Base-by-base conservation (phyloP, 352 stramenopile species). In the Elongisporangium undulatum region DNA sequence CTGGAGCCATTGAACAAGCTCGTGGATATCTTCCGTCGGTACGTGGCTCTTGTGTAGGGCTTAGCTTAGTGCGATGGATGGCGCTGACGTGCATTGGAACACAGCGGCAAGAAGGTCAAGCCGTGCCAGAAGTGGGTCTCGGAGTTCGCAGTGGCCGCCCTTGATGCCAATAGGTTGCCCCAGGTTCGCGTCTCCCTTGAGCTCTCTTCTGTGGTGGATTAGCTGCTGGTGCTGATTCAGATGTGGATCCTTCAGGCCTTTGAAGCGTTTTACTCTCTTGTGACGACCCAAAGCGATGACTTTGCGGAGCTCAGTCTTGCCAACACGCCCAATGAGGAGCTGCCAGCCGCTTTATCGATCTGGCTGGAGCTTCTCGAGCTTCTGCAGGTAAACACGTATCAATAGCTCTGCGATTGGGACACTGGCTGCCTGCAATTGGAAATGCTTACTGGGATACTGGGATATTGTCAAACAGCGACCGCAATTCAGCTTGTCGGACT, bases 321-420 rank as follows among this genome's bases (percentile, higher is more conserved):
- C 2, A 59, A 67, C 15, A 81, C 74, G 8, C 70, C 79, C 2
- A 93, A 93, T 56, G 69, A 89, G 3, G 86, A 95, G 34, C 54
- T 93, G 21, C 82, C 77, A 8, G 53, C 70, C 5, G 59, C 64
- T 29, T 38, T 93, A 5, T 62, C 52, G 54, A 87, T 94, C n/a
- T 95, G 86, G 86, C 62, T 95, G 12, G 67, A 85, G 21, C 56
- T 95, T 13, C 55, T 87, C 16, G 82, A 93, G 49, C n/a, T 95
- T 24, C 59, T 92, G 2, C 85, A 94, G 78, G 85, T 92, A 67
- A 23, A 29, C 10, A 7, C 29, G 12, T 13, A 10, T 3, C 7
- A 13, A 39, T 13, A 39, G 29, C 4, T 34, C 26, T 34, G 26
- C 8, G 26, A 26, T 39, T 7, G 6, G 29, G 6, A 13, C 1